Evolutionary conservation across 208 protist species (phyloP).

Genomic region (Wallacemonas sp.): DNA sequence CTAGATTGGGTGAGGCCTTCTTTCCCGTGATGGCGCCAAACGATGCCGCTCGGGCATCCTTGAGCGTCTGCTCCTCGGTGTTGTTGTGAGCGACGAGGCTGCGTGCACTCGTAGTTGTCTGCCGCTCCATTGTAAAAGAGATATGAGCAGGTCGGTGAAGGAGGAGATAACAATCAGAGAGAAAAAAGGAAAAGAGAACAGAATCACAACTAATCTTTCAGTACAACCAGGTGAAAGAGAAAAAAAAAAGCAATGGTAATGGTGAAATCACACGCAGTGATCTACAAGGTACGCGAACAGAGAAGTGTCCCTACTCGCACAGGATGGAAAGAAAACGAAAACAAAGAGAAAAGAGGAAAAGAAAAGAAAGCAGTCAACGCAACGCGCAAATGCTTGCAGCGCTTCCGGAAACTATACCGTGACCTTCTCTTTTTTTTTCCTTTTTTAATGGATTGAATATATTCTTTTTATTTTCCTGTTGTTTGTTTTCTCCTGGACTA

Average conservation of each 20-base stretch:
- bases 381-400: too few relatives aligned
- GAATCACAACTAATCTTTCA: background rate
- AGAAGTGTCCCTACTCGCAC: too few relatives aligned
- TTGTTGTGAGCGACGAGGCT: background rate
- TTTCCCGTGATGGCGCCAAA: constrained; percentile 4
- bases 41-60: background rate
- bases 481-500: too few relatives aligned
- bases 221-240: background rate
- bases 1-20: background rate
- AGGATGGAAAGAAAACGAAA: background rate
- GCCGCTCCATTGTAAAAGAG: background rate
- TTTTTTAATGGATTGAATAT: too few relatives aligned
- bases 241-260: too few relatives aligned
- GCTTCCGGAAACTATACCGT: too few relatives aligned
- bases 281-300: too few relatives aligned
- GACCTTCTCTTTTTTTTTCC: too few relatives aligned
- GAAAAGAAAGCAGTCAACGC: too few relatives aligned
- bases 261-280: too few relatives aligned
- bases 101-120: background rate
- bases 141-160: background rate
- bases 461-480: too few relatives aligned
- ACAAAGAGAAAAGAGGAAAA: background rate
- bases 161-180: background rate
- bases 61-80: background rate
- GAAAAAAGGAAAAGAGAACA: background rate